A percentile compares a stretch with the other conserved stretches of the same genome.
Evolutionary conservation across 331 rosid species (phyloP).

Genomic region (Stylosanthes scabra): DNA sequence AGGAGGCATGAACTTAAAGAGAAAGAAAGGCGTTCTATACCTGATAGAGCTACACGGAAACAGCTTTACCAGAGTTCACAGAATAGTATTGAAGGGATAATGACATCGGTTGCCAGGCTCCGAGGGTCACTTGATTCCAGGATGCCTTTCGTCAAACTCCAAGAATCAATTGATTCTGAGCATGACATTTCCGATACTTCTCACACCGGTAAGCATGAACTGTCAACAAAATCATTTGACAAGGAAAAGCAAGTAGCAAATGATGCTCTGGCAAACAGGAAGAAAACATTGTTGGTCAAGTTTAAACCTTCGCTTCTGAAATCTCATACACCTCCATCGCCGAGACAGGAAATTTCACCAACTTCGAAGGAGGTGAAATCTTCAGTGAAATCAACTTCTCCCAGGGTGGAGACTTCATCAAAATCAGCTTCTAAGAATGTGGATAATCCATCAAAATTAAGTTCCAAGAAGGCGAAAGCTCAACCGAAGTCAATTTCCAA

Average conservation of each 20-base stretch:
- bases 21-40: conserved; percentile 51
- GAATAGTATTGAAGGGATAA: conserved; percentile 42
- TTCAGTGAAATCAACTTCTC: conserved; percentile 21
- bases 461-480: conserved; percentile 13
- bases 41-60: conserved; percentile 45
- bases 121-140: conserved; percentile 45
- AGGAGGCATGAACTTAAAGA: conserved; percentile 41
- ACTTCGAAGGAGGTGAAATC: conserved; percentile 30
- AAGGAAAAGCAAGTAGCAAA: conserved; percentile 36
- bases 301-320: conserved; percentile 43
- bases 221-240: conserved; percentile 42
- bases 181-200: conserved; percentile 37
- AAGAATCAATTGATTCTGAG: conserved; percentile 36
- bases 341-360: conserved; percentile 46
- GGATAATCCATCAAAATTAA: conserved; percentile 40
- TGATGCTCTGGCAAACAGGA: conserved; percentile 44
- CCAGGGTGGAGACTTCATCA: conserved; percentile 5
- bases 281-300: conserved; percentile 52
- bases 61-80: conserved; percentile 36
- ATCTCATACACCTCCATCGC: conserved; percentile 25
- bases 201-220: conserved; percentile 17
- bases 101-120: conserved; percentile 26
- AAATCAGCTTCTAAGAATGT: conserved; percentile 15
- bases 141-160: conserved; percentile 39
- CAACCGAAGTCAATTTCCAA: background rate